Base-by-base conservation (phyloP, 2,329 filamentous ascomycete species). In the Fusarium sp. region DNA sequence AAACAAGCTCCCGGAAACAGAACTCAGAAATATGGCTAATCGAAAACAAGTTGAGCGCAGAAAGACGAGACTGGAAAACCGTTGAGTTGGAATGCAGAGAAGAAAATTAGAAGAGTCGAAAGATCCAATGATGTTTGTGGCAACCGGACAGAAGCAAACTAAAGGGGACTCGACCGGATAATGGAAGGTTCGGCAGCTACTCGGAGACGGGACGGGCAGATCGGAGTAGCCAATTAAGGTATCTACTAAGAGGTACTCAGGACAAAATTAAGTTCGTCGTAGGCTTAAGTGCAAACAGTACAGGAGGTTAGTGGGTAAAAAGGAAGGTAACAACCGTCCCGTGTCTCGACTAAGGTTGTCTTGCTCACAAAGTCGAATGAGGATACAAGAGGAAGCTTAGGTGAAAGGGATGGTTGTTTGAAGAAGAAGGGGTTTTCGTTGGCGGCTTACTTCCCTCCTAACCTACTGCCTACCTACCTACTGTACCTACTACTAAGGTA, bases 131-230 rank as follows among this genome's bases (percentile, higher is more conserved):
- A 63, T 68, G 66, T 51, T 68, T 63, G 62, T 71, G 66, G 66
- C 59, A 56, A 70, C 46, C 33, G 31, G 31, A 25, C 54, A 55
- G 42, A 58, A 70, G 70, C 70, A 73, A 71, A 56, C 70, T 60
- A 69, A 73, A 73, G 60, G 65, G 66, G 70, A 68, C 70, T 73
- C 66, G 70, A 70, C 70, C 70, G 70, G 70, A 73, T 67, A 45
- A 65, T 73, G 58, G 59, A 71, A 60, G 58, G 46, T 71, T 73
- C 70, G 69, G 60, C 51, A 61, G 60, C 56, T 62, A 52, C 64
- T 73, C 66, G 70, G 60, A 63, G 59, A 59, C 48, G 44, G 56
- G 54, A 39, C 39, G 45, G 41, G 27, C 31, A 55, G 62, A 63
- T 55, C 37, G 48, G 39, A 39, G 49, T 52, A 56, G 45, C 55